Evolutionary conservation across 2,329 filamentous ascomycete genomes (phyloP), one percentile per base, ranked within the genome.

Genomic region (Alternaria arbusti): DNA sequence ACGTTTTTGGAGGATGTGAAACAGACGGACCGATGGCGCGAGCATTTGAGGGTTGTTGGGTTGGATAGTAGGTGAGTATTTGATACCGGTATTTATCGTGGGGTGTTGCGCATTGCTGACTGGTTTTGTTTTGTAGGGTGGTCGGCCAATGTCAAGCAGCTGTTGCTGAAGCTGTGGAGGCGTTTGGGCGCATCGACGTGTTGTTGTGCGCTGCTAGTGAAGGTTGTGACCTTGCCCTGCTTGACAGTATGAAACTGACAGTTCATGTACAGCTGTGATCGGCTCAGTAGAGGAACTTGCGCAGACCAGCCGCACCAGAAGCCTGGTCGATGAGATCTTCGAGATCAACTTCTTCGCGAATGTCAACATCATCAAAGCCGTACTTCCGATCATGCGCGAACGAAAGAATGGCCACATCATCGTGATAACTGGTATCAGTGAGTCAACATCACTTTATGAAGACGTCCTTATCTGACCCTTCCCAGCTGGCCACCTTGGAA

Each of bases 341-440:
- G 95, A 98, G 79, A 90, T 89, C 67, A 93, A 97, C 73, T 98
- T 96, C 84, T 98, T 98, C 80, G 93, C 93, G 1, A 94, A 96
- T 61, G 91, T 98, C 79, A 98, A 98, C 81, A 93, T 97, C 77
- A 96, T 98, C 83, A 96, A 96, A 79, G 92, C 94, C 13, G 86
- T 90, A 1, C 85, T 99, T 22, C 94, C 95, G 1, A 86, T 90
- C 58, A 90, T 98, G 79, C 87, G 96, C 46, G 85, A 86, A 64
- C 91, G 94, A 75, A 90, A 91, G 71, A 94, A 90, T 9, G 96
- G 96, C 0, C 96, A 99, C 79, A 91, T 98, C 67, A 90, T 98
- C 66, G 88, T 96, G 59, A 86, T 98, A 54, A 96, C 93, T 7
- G 95, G 93, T 66, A 94, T 96, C 63, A 94, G 85, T 86, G 80